A percentile compares a stretch with the other conserved stretches of the same genome.
Evolutionary conservation across 768 basidiomycete species (phyloP).

Genomic region (Artomyces pyxidatus): DNA sequence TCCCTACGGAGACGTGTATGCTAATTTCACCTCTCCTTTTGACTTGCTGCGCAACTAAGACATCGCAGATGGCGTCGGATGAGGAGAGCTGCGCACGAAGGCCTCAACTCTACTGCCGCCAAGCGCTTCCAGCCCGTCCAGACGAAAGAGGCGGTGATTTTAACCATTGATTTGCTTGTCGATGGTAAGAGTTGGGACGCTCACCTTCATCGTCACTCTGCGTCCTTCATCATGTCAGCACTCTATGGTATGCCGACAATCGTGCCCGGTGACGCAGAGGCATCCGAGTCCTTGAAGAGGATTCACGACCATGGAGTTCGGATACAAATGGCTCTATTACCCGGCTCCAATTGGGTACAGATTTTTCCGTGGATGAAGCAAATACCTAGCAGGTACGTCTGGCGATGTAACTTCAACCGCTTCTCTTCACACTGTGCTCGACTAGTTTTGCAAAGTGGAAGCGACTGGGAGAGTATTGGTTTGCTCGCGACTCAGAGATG

Average conservation of each 20-base stretch:
- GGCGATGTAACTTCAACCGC: no score
- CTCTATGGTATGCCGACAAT: slow-evolving; percentile 4
- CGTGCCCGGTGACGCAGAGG: neutral
- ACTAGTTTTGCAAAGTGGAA: slow-evolving; percentile 19
- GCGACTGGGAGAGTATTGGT: slow-evolving; percentile 10
- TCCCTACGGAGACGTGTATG: no score
- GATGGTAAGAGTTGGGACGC: neutral
- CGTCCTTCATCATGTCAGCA: slow-evolving; percentile 1
- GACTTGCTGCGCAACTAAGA: no score
- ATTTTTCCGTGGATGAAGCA: slow-evolving; percentile 16
- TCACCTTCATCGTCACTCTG: slow-evolving; percentile 1
- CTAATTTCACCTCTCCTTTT: no score
- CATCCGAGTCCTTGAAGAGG: neutral
- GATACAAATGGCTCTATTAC: slow-evolving; percentile 2
- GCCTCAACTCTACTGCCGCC: no score
- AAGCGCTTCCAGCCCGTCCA: no score
- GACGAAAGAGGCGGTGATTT: slow-evolving; percentile 1
- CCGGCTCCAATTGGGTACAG: slow-evolving; percentile 16
- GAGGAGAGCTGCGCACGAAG: no score
- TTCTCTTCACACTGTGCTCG: accelerated
- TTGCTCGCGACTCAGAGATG: neutral
- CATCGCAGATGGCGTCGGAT: no score
- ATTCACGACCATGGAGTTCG: neutral
- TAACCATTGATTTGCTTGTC: neutral
- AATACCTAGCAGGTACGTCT: slow-evolving; percentile 1